Evolutionary conservation across 345 rosid genomes (phyloP), one percentile per base, ranked within the genome.

Genomic region (Cardamine chenopodiifolia): DNA sequence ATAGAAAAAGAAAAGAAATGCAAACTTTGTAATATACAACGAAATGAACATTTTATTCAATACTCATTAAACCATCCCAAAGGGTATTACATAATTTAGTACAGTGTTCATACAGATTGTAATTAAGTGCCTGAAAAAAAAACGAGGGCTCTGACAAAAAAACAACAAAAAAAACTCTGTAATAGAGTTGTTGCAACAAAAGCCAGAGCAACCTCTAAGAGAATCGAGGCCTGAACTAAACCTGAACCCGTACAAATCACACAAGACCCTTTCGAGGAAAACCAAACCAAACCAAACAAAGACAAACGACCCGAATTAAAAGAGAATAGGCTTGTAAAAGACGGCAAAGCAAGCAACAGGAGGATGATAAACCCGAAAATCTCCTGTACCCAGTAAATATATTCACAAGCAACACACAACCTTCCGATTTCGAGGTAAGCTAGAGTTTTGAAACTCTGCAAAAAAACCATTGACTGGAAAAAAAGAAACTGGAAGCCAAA

Each of bases 381-480:
- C 80, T 66, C 82, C 63, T 61, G 80, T 75, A 83, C 83, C 86
- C 78, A 68, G 82, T 42, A 39, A 73, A 80, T 81, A 80, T 77
- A 67, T 73, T 85, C 88, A 76, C 92, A 75, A 85, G 88, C 68
- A 75, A 68, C 70, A 79, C 40, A 54, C 29, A 23, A 56, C 78
- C 78, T 88, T 82, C 76, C 39, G 76, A 67, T 70, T 77, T 76
- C 77, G 48, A 15, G 22, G 32, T 63, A 61, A 64, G 87, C 88
- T 87, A 87, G 89, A 70, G 77, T n/a, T n/a, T n/a, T n/a, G n/a
- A n/a, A n/a, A n/a, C n/a, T n/a, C n/a, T n/a, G 89, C 80, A 68
- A 87, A 92, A 89, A 79, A 86, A 29, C 25, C 19, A 61, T 62
- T 81, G 80, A 85, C 85, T 75, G 86, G 88, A 8, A 22, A 87